Evolutionary conservation across 2,329 filamentous ascomycete genomes (phyloP).

Genomic region (Parafenestella ontariensis): DNA sequence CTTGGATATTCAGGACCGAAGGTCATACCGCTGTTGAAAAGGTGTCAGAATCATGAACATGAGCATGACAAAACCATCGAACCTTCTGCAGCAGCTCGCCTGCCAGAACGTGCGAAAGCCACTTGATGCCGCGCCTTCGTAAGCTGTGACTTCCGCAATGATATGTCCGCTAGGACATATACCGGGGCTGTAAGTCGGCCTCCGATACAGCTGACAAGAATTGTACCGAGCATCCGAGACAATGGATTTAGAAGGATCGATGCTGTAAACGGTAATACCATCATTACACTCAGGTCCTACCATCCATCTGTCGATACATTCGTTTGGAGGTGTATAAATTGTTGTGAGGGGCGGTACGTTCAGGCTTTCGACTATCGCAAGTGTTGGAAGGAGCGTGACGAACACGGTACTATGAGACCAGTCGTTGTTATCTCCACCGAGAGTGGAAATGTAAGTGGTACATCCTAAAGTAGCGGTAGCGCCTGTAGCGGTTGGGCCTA

Average conservation of each 20-base stretch:
- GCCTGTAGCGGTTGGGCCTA: slow-evolving; percentile 1
- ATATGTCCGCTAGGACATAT: slow-evolving; percentile 11
- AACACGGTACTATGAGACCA: no score
- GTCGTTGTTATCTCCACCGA: no score
- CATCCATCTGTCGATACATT: slow-evolving; percentile 8
- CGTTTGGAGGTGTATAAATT: not conserved
- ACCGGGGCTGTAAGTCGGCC: slow-evolving; percentile 11
- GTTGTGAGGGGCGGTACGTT: not conserved
- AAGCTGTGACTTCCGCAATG: slow-evolving; percentile 6
- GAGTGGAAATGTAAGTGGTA: no score
- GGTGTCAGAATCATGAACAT: not conserved
- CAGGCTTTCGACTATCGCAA: no score
- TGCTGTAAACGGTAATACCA: not conserved
- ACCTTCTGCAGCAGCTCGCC: not conserved
- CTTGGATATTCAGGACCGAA: not conserved
- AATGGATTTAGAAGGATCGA: not conserved
- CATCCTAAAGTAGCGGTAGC: no score
- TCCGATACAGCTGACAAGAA: slow-evolving; percentile 6
- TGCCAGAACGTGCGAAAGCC: not conserved
- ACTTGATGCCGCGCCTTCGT: not conserved
- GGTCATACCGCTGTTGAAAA: slow-evolving; percentile 1
- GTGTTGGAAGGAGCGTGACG: no score
- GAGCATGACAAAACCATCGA: not conserved
- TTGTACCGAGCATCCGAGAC: slow-evolving; percentile 5
- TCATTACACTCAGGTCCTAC: slow-evolving; percentile 5